Evolutionary conservation across 164 flowering plant genomes (phyloP).

Genomic region (Vitis amurensis): DNA sequence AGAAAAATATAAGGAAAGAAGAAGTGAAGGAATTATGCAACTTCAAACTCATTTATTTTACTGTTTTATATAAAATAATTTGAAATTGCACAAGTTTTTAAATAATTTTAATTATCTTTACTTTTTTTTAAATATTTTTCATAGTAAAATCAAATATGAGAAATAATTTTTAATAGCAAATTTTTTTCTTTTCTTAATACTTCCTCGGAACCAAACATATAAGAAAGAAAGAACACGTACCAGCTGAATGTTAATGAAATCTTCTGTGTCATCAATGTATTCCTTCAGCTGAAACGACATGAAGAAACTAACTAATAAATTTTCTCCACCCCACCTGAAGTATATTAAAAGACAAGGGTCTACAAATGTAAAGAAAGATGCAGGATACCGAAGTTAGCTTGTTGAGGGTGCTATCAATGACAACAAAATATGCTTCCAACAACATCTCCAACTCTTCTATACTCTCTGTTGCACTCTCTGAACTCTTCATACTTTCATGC

Average conservation of each 20-base stretch:
- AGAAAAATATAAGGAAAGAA: no score
- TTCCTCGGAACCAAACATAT: no score
- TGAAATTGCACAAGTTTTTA: no score
- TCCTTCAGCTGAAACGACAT: conserved; percentile 70
- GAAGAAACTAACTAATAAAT: conserved; percentile 13
- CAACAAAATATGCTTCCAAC: conserved; percentile 87
- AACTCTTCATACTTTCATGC: conserved; percentile 78
- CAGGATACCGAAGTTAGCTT: conserved; percentile 82
- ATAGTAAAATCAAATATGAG: no score
- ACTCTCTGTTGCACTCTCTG: conserved; percentile 59
- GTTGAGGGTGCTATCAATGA: conserved; percentile 87
- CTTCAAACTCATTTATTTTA: no score
- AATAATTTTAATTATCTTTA: no score
- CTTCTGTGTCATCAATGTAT: conserved; percentile 82
- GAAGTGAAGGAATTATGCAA: no score
- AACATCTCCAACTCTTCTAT: conserved; percentile 94
- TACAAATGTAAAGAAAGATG: conserved; percentile 1
- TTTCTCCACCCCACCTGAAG: not conserved
- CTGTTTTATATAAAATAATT: no score
- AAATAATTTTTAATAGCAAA: no score
- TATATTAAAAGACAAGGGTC: not conserved
- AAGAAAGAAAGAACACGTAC: conserved; percentile 30
- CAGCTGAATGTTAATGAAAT: conserved; percentile 87
- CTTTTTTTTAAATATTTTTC: no score
- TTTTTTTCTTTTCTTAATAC: no score